Percentiles rank a stretch among this genome's conserved stretches.
These are phyloP conservation scores for Sporothrix euskadiensis DNA, from an alignment of 2,329 filamentous ascomycete genomes.

Conservation along the genomic window DNA sequence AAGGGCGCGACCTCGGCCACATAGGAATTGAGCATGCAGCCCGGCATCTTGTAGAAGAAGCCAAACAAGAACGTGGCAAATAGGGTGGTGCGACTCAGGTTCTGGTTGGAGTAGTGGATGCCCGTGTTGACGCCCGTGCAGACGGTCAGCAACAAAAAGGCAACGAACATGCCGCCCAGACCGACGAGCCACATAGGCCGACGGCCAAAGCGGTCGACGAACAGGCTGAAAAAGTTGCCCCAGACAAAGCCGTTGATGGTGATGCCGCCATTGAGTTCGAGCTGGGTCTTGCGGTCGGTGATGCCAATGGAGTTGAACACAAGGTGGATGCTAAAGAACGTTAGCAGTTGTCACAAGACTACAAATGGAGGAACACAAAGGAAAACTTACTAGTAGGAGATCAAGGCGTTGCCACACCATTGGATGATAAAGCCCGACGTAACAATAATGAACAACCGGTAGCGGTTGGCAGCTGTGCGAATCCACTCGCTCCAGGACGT, in stretches of 20 bases:
- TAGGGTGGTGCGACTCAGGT: constrained; percentile 26
- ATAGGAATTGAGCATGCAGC: constrained; percentile 38
- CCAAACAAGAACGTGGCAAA: constrained; percentile 27
- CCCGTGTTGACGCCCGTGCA: constrained; percentile 30
- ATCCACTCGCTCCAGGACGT: constrained; percentile 28
- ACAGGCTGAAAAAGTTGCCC: constrained; percentile 19
- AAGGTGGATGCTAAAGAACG: constrained; percentile 31
- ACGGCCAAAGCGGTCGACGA: constrained; percentile 31
- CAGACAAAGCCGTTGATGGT: constrained; percentile 34
- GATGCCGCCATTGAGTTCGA: constrained; percentile 35
- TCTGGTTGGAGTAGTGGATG: constrained; percentile 27
- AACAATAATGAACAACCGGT: constrained; percentile 30
- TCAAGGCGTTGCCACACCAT: constrained; percentile 35
- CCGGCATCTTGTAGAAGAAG: constrained; percentile 43
- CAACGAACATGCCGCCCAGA: constrained; percentile 30
- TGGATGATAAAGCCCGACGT: constrained; percentile 30
- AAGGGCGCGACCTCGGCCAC: constrained; percentile 31
- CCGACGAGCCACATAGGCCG: constrained; percentile 35
- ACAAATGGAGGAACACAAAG: not conserved
- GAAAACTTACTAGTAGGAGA: constrained; percentile 38
- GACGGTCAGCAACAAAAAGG: constrained; percentile 29
- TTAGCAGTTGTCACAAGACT: not conserved
- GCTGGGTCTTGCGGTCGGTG: constrained; percentile 31
- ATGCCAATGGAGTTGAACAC: constrained; percentile 41
- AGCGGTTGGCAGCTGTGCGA: constrained; percentile 30